Conservation (phyloP, 2,329 filamentous ascomycete species). For the Graphiopsis chlorocephala region DNA sequence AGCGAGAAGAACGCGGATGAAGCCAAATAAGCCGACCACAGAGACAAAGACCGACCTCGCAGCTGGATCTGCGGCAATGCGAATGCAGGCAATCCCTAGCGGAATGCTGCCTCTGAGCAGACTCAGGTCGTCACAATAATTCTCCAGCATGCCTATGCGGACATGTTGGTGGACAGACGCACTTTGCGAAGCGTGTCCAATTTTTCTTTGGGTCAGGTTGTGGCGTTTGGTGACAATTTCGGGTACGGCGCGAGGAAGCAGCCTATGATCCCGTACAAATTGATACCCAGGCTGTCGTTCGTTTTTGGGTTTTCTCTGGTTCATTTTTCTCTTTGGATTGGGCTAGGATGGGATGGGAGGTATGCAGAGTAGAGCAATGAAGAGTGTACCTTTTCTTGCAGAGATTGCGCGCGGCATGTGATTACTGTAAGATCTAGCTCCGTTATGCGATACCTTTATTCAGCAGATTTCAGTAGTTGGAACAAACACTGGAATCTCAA, state of each 20-base stretch:
- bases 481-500: not conserved
- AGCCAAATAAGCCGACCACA: not conserved
- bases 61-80: conserved; percentile 5
- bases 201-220: not conserved
- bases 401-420: not conserved
- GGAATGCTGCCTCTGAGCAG: not conserved
- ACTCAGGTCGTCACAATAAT: not conserved
- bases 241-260: not conserved
- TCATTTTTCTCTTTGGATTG: not conserved
- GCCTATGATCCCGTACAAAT: conserved; percentile 10
- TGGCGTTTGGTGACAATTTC: conserved; percentile 4
- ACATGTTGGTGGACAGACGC: not conserved
- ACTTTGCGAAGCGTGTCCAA: not conserved
- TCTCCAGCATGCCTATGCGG: not conserved
- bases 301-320: not conserved
- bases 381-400: not conserved
- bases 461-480: not conserved
- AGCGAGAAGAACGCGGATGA: not conserved
- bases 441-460: no score
- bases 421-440: not conserved
- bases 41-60: not conserved
- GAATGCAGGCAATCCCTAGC: not conserved
- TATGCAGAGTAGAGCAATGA: not conserved
- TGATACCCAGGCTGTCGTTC: conserved; percentile 14
- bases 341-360: not conserved